A percentile compares a stretch with the other conserved stretches of the same genome.
phyloP scores from a whole-genome alignment of 495 filamentous ascomycete genomes.

The Podospora tetraspora region DNA sequence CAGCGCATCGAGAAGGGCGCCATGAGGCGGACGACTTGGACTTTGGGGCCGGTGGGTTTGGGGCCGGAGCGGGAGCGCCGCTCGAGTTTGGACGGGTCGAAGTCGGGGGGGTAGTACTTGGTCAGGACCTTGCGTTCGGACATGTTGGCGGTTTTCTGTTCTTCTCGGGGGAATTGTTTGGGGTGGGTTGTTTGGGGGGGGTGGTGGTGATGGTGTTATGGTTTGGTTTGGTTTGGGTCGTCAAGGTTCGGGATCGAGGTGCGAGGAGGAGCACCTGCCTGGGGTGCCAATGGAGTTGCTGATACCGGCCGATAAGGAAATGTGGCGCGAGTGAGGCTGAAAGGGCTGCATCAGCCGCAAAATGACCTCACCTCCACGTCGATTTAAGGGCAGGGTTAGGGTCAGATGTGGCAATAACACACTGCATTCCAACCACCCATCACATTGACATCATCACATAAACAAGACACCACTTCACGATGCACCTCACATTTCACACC shows the following conservation, averaged over 20 bases:
- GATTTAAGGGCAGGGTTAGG: background rate
- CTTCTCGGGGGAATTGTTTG: background rate
- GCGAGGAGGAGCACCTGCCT: background rate
- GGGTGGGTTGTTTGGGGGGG: background rate
- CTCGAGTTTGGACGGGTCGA: slow-evolving; percentile 73
- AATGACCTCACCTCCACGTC: background rate
- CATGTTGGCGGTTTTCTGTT: slow-evolving; percentile 3
- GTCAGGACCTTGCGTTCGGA: slow-evolving; percentile 21
- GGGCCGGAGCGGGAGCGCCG: slow-evolving; percentile 55
- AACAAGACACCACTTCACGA: background rate
- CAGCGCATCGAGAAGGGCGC: slow-evolving; percentile 95
- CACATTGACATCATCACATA: background rate
- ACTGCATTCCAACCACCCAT: background rate
- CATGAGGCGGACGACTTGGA: slow-evolving; percentile 92
- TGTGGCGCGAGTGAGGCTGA: background rate
- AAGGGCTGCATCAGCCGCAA: background rate
- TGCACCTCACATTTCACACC: background rate
- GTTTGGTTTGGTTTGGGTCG: background rate
- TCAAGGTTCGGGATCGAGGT: background rate
- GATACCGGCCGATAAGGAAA: background rate
- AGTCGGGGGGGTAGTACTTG: slow-evolving; percentile 94
- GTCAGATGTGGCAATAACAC: background rate
- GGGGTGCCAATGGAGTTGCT: background rate
- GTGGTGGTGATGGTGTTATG: background rate
- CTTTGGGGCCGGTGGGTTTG: slow-evolving; percentile 71